Base-by-base conservation (phyloP, 2,329 filamentous ascomycete species). In the Arthrinium puccinioides region DNA sequence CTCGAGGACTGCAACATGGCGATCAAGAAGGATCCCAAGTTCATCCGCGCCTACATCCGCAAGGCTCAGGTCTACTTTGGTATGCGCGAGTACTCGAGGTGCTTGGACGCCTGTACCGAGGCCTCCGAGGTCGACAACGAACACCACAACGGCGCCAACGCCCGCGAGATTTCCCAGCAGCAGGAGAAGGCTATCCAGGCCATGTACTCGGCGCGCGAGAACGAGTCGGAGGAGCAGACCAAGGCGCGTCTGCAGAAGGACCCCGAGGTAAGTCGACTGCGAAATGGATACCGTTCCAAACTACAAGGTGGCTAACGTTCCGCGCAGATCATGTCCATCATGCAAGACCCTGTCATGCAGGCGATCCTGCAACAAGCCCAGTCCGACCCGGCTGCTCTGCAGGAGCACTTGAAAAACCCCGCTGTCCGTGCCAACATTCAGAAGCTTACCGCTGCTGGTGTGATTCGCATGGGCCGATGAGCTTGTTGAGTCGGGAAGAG, bases 21-120 rank as follows among this genome's bases (percentile, higher is more conserved):
- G 30, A 94, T 95, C 67, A 84, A 87, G 74, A 84, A 82, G 52
- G 92, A 98, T 54, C 75, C 84, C 40, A 84, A 82, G 56, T 98
- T 98, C 63, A 90, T 97, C 65, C 82, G 90, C 39, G 92, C 92
- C 7, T 97, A 97, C 64, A 84, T 98, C 52, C 84, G 92, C 59
- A 97, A 96, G 72, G 89, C 89, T 0, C 89, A 97, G 67, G 87
- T 88, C 28, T 87, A 90, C 62, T 88, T 92, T 50, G 88, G 88
- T 52, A 98, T 98, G 92, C 87, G 92, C 62, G 90, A 98, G 64
- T 97, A 95, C 72, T 95, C 83, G 62, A 90, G 89, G 62, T 94
- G 86, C 57, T 71, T 97, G 41, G 92, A 98, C 57, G 84, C 83
- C 7, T 95, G 89, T 67, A 78, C 78, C 26, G 86, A 88, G 57